These are phyloP conservation scores for Teunomyces stri DNA, from an alignment of 805 yeast genomes.

Conservation along the genomic window DNA sequence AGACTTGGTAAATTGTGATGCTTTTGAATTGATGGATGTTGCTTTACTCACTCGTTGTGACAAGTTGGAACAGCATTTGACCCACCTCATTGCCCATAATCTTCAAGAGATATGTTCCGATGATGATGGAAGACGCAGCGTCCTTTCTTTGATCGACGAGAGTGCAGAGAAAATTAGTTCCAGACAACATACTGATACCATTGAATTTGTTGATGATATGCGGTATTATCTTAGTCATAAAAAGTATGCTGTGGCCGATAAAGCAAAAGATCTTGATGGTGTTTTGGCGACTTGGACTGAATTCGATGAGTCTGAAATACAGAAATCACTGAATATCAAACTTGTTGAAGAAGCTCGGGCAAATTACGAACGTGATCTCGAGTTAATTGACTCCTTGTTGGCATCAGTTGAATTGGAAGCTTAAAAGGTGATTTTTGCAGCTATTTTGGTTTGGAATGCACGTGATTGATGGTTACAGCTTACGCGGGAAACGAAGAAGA, in stretches of 20 bases:
- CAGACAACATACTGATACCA: slow-evolving; percentile 75
- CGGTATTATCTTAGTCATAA: slow-evolving; percentile 54
- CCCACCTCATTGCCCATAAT: slow-evolving; percentile 54
- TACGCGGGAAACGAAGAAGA: neutral
- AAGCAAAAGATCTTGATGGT: slow-evolving; percentile 24
- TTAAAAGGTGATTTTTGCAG: slow-evolving; percentile 6
- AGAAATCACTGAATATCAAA: slow-evolving; percentile 14
- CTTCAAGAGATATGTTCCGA: slow-evolving; percentile 32
- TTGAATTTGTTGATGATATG: slow-evolving; percentile 76
- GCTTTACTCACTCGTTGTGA: slow-evolving; percentile 69
- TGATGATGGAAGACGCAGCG: slow-evolving; percentile 26
- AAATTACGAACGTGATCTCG: slow-evolving; percentile 26
- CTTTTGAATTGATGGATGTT: slow-evolving; percentile 57
- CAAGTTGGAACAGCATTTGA: slow-evolving; percentile 61
- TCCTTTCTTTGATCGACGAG: slow-evolving; percentile 27
- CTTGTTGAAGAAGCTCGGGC: slow-evolving; percentile 15
- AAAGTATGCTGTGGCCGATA: slow-evolving; percentile 30
- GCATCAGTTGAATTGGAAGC: slow-evolving; percentile 30
- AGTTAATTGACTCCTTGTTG: slow-evolving; percentile 27
- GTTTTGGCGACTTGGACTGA: slow-evolving; percentile 12
- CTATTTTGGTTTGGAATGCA: neutral
- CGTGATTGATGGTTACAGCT: neutral
- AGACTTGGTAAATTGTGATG: slow-evolving; percentile 30
- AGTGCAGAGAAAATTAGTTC: slow-evolving; percentile 55
- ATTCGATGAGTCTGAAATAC: slow-evolving; percentile 7